These are phyloP conservation scores for Colletotrichum magnum DNA, from an alignment of 2,329 filamentous ascomycete genomes.

Conservation along the genomic window DNA sequence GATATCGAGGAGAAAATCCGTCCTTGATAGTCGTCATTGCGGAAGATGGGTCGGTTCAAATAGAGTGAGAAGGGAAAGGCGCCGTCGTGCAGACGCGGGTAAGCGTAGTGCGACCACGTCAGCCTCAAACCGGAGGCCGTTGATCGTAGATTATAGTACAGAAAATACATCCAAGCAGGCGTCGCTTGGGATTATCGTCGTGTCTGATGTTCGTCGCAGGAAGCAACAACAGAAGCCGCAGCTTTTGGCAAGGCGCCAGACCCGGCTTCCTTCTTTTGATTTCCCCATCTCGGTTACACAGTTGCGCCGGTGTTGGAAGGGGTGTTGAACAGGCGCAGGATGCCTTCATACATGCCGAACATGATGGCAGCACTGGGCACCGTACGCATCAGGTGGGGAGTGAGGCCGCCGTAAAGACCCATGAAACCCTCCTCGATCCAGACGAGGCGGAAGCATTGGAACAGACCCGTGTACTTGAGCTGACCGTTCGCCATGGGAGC, in stretches of 20 bases:
- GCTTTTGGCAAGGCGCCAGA: background rate
- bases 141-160: slow-evolving; percentile 23
- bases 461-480: slow-evolving; percentile 88
- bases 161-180: slow-evolving; percentile 14
- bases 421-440: slow-evolving; percentile 90
- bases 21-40: background rate
- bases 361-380: slow-evolving; percentile 96
- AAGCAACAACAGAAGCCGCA: background rate
- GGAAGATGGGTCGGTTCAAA: background rate
- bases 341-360: slow-evolving; percentile 88
- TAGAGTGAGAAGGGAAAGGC: slow-evolving; percentile 17
- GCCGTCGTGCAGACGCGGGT: slow-evolving; percentile 1
- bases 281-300: slow-evolving; percentile 1
- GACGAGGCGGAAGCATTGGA: slow-evolving; percentile 90
- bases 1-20: background rate
- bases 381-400: slow-evolving; percentile 90
- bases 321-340: slow-evolving; percentile 62
- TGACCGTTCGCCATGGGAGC: slow-evolving; percentile 80
- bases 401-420: slow-evolving; percentile 90
- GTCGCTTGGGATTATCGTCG: background rate
- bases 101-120: slow-evolving; percentile 1
- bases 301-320: slow-evolving; percentile 32
- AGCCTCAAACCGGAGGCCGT: slow-evolving; percentile 8
- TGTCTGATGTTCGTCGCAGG: background rate
- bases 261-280: background rate